A percentile compares a stretch with the other conserved stretches of the same genome.
Conservation (phyloP, 352 stramenopile genomes). For the Pythium rhizo-oryzae region DNA sequence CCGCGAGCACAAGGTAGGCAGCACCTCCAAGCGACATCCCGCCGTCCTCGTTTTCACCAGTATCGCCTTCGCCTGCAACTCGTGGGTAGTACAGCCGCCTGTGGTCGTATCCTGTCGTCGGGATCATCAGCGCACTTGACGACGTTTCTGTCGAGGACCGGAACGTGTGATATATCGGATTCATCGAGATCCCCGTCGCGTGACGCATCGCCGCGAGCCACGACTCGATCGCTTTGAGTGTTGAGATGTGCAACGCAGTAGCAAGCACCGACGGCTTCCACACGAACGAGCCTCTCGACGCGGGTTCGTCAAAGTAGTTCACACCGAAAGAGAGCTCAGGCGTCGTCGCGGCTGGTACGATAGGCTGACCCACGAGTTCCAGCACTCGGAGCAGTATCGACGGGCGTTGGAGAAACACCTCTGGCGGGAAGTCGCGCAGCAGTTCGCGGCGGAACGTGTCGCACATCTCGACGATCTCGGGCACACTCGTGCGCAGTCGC, state of each 20-base stretch:
- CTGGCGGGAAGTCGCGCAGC: conserved; percentile 63
- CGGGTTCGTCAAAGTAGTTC: conserved; percentile 79
- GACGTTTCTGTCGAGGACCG: conserved; percentile 17
- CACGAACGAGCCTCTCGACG: conserved; percentile 43
- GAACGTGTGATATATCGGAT: conserved; percentile 49
- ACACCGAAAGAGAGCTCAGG: conserved; percentile 42
- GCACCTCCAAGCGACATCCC: conserved; percentile 19
- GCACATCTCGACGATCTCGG: conserved; percentile 56
- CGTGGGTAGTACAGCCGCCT: conserved; percentile 25
- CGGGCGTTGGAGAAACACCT: conserved; percentile 73
- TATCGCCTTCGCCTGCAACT: background rate
- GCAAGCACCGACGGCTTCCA: conserved; percentile 52
- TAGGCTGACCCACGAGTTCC: conserved; percentile 63
- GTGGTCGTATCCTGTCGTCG: conserved; percentile 8
- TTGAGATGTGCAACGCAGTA: conserved; percentile 56
- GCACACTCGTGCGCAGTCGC: conserved; percentile 45
- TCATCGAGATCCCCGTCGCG: conserved; percentile 34
- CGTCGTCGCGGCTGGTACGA: conserved; percentile 37
- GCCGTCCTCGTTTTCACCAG: background rate
- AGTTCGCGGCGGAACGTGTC: conserved; percentile 54
- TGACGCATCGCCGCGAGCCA: conserved; percentile 53
- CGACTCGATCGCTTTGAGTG: conserved; percentile 64
- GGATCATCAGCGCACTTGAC: background rate
- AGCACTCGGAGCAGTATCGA: conserved; percentile 59
- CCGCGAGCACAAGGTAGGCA: conserved; percentile 44